Evolutionary conservation across 345 rosid genomes (phyloP), one percentile per base, ranked within the genome.

Genomic region (Orychophragmus violaceus): DNA sequence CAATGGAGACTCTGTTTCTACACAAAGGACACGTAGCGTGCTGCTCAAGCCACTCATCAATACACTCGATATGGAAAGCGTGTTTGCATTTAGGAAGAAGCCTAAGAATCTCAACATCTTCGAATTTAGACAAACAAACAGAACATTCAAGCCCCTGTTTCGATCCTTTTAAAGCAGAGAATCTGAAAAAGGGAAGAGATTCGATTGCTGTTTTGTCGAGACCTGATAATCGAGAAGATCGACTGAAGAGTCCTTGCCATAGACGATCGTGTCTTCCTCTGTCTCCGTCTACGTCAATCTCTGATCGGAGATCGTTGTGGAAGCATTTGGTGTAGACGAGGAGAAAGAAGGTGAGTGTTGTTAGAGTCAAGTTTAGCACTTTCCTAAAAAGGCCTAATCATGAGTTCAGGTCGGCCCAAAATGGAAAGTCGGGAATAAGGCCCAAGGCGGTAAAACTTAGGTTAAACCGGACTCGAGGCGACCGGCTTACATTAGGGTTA

Each of bases 1-100:
- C 96, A 0, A 85, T 48, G 48, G 60, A 70, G 80, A 94, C 80
- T 59, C 74, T 84, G 11, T 73, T 54, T 57, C 99, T 76, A 66
- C 99, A 94, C 3, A 94, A 78, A 17, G 99, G 99, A 59, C 97
- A 94, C 52, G 95, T 88, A 0, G 97, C 88, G 74, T 94, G 97
- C 62, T 74, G 79, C 64, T 90, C 99, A 13, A 90, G 96, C 99
- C 99, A 90, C 67, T 76, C 78, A 64, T 94, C 99, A 12, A 94
- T 85, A 51, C 97, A 94, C 57, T 69, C 77, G 5, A 90, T 83
- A 61, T 94, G 96, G 44, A 94, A 94, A 22, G 95, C 99, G 60
- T 94, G 99, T 62, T 82, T 85, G 71, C 99, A 90, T 59, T 83
- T 80, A 5, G 99, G 99, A 55, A 94, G 67, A 69, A 94, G 65